Percentiles rank a stretch among this genome's conserved stretches.
Evolutionary conservation across 1,139 yeast species (phyloP).

Genomic region (Yamadazyma dendronema): DNA sequence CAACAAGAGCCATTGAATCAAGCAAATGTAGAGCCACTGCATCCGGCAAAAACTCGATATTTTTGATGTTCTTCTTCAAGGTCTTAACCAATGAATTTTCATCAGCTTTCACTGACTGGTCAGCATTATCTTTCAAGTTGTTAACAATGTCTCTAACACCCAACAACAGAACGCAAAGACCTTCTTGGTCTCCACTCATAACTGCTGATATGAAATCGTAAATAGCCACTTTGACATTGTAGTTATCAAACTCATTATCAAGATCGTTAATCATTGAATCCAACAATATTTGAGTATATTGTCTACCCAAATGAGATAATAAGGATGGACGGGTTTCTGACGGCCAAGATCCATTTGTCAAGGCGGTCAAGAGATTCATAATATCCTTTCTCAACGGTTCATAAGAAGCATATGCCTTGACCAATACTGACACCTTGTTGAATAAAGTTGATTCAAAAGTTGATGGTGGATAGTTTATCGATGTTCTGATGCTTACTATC

Average conservation of each 20-base stretch:
- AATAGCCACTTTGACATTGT: constrained; percentile 52
- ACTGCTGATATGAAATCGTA: constrained; percentile 77
- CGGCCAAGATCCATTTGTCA: constrained; percentile 64
- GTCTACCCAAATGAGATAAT: constrained; percentile 73
- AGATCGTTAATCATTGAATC: constrained; percentile 60
- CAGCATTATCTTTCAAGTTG: constrained; percentile 21
- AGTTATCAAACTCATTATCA: constrained; percentile 57
- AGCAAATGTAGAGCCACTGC: constrained; percentile 57
- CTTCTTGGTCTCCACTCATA: constrained; percentile 80
- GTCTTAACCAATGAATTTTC: constrained; percentile 48
- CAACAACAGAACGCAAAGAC: constrained; percentile 72
- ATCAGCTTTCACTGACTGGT: constrained; percentile 14
- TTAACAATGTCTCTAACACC: constrained; percentile 64
- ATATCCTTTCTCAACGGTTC: constrained; percentile 50
- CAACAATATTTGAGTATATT: constrained; percentile 58
- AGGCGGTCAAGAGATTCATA: constrained; percentile 56
- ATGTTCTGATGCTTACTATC: constrained; percentile 54
- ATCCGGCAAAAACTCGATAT: constrained; percentile 54
- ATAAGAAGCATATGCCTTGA: constrained; percentile 55
- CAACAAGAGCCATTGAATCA: constrained; percentile 64
- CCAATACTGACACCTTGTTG: constrained; percentile 53
- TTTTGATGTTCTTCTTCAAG: constrained; percentile 56
- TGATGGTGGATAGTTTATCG: constrained; percentile 51
- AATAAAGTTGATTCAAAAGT: constrained; percentile 64
- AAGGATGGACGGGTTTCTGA: constrained; percentile 65